A percentile compares a stretch with the other conserved stretches of the same genome.
These are phyloP conservation scores for Fusarium brachygibbosum DNA, from an alignment of 2,329 filamentous ascomycete genomes.

Conservation along the genomic window DNA sequence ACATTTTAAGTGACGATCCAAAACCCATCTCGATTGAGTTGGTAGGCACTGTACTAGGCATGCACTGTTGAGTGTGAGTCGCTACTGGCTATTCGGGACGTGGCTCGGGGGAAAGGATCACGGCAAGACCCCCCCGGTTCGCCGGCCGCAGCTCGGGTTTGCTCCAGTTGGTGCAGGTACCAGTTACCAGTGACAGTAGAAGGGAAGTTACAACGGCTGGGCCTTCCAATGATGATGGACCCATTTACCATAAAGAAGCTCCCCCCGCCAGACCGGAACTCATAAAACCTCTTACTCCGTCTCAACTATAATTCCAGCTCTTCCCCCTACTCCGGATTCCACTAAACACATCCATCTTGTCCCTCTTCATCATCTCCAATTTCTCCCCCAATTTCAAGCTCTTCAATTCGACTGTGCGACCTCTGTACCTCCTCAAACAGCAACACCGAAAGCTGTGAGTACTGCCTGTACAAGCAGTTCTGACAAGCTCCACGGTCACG, in stretches of 20 bases:
- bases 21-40: slow-evolving; percentile 1
- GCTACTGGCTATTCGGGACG: slow-evolving; percentile 45
- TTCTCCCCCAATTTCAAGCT: slow-evolving; percentile 1
- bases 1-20: slow-evolving; percentile 31
- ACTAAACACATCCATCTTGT: slow-evolving; percentile 14
- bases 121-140: slow-evolving; percentile 49
- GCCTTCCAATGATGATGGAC: slow-evolving; percentile 43
- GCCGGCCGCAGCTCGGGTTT: slow-evolving; percentile 44
- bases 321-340: slow-evolving; percentile 19
- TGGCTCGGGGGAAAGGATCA: slow-evolving; percentile 52
- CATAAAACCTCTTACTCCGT: slow-evolving; percentile 41
- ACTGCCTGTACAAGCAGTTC: slow-evolving; percentile 46
- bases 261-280: slow-evolving; percentile 44
- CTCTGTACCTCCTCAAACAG: slow-evolving; percentile 37
- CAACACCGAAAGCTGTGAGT: slow-evolving; percentile 47
- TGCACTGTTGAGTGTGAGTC: slow-evolving; percentile 11
- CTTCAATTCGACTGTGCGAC: slow-evolving; percentile 29
- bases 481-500: slow-evolving; percentile 48
- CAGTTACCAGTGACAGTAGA: slow-evolving; percentile 41
- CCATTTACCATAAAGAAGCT: slow-evolving; percentile 50
- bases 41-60: neutral
- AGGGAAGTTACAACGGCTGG: slow-evolving; percentile 31
- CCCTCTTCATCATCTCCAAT: slow-evolving; percentile 12
- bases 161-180: slow-evolving; percentile 46
- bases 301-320: slow-evolving; percentile 36